These are phyloP conservation scores for Lodderomyces jiufengensis DNA, from an alignment of 1,139 yeast species.

Conservation along the genomic window DNA sequence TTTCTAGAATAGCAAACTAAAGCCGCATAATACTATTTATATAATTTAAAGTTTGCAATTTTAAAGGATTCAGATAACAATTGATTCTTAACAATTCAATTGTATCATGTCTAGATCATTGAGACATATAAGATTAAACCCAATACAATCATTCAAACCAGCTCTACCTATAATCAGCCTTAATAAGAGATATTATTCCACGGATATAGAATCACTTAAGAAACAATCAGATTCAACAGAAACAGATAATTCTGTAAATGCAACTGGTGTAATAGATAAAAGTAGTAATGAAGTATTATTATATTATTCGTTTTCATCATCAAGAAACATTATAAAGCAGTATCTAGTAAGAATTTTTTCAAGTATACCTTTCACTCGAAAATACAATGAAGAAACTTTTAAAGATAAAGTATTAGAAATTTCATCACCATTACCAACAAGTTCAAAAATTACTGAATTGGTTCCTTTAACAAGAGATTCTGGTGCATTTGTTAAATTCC, in stretches of 20 bases:
- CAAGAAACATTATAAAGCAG: conserved; percentile 22
- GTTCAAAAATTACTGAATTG: conserved; percentile 34
- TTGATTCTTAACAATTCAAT: too few relatives aligned
- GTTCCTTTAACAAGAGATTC: conserved; percentile 81
- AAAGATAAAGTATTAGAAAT: conserved; percentile 20
- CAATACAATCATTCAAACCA: too few relatives aligned
- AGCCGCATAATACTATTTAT: too few relatives aligned
- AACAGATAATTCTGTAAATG: conserved; percentile 31
- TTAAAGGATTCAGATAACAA: too few relatives aligned
- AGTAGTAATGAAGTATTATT: conserved; percentile 30
- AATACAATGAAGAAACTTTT: conserved; percentile 16
- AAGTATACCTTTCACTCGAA: conserved; percentile 15
- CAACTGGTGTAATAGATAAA: conserved; percentile 45
- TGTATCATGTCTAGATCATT: too few relatives aligned
- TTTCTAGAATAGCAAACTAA: too few relatives aligned
- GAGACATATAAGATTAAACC: too few relatives aligned
- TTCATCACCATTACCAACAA: conserved; percentile 32
- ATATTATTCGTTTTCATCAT: conserved; percentile 30
- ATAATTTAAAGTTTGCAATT: too few relatives aligned
- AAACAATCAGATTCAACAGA: conserved; percentile 32
- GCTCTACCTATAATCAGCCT: too few relatives aligned
- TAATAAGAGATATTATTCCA: conserved; percentile 15
- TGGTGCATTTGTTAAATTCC: conserved; percentile 84
- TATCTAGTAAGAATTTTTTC: conserved; percentile 17
- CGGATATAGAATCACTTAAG: conserved; percentile 33